Base-by-base conservation (phyloP, 441 rosid species). In the Lepidium campestre region DNA sequence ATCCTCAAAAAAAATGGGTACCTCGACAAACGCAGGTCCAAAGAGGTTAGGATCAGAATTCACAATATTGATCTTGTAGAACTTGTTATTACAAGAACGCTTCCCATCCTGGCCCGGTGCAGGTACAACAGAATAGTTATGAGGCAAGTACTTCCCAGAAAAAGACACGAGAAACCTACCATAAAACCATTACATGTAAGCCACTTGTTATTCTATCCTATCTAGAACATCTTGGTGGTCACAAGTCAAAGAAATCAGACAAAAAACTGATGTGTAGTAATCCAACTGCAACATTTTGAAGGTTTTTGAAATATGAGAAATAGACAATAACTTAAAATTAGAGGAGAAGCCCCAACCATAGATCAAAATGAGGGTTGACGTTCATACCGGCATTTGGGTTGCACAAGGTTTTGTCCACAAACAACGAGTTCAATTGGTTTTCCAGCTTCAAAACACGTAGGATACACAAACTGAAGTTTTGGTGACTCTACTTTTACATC, bases 11-110 rank as follows among this genome's bases (percentile, higher is more conserved):
- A 37, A 25, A 56, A 48, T 14, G 46, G 65, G 8, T 70, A 89
- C 99, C 92, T 94, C 99, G 55, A 91, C 78, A 86, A 94, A 94
- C 56, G 96, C 97, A 70, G 99, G 99, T 72, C 99, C 99, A 77
- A 76, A 77, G 54, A 78, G 73, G 77, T 80, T 70, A 29, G 88
- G 84, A 47, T 91, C 91, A 32, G 80, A 73, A 37, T 52, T 79
- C 64, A 81, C 78, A 67, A 88, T 73, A 35, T 19, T 48, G 72
- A 94, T 83, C 70, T 85, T 89, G 89, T 76, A 91, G 45, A 88
- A 50, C 72, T 82, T 88, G 79, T 88, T 90, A 62, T 68, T 62
- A 60, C 76, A 63, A 53, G 75, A 60, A 68, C 74, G 60, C 61
- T 79, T 83, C 74, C 78, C 80, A 61, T 68, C 70, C 65, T 61